Evolutionary conservation across 2,329 filamentous ascomycete species (phyloP).

Genomic region (Aspergillus alliaceus): DNA sequence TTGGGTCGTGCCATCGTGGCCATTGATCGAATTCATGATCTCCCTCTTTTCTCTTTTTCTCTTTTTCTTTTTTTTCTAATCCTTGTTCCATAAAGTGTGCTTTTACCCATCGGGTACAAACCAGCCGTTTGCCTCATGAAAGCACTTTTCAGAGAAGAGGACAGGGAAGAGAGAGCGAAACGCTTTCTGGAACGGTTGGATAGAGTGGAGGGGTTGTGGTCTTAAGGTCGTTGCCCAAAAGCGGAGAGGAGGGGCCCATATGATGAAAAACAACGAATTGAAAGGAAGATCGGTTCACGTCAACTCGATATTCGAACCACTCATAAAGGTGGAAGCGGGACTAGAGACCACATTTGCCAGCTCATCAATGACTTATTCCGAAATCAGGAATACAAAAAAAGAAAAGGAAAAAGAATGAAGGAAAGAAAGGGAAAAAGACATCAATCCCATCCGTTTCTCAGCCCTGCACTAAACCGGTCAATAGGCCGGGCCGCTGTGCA

Average conservation of each 20-base stretch:
- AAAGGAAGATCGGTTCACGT: constrained; percentile 15
- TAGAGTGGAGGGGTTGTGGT: constrained; percentile 13
- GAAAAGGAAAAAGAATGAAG: not conserved
- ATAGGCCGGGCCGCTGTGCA: constrained; percentile 32
- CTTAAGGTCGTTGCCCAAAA: constrained; percentile 27
- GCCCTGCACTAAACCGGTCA: constrained; percentile 18
- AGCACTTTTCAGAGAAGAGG: constrained; percentile 11
- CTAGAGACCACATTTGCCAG: constrained; percentile 26
- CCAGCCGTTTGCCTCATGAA: constrained; percentile 19
- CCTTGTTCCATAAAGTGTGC: constrained; percentile 10
- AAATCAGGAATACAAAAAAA: constrained; percentile 9
- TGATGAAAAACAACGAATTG: constrained; percentile 23
- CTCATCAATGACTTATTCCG: constrained; percentile 28
- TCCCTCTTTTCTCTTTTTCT: too few relatives aligned
- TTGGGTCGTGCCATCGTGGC: not conserved
- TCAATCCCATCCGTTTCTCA: constrained; percentile 4
- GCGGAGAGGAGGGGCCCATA: constrained; percentile 27
- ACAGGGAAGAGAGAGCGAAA: constrained; percentile 5
- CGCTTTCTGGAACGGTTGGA: constrained; percentile 19
- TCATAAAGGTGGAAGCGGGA: constrained; percentile 22
- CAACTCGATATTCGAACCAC: constrained; percentile 15
- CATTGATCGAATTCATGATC: not conserved
- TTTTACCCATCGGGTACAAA: constrained; percentile 22
- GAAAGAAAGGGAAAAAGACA: not conserved
- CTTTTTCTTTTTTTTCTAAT: not conserved